These are phyloP conservation scores for Oryza brachyantha DNA, from an alignment of 176 grass and related monocot species.

Conservation along the genomic window DNA sequence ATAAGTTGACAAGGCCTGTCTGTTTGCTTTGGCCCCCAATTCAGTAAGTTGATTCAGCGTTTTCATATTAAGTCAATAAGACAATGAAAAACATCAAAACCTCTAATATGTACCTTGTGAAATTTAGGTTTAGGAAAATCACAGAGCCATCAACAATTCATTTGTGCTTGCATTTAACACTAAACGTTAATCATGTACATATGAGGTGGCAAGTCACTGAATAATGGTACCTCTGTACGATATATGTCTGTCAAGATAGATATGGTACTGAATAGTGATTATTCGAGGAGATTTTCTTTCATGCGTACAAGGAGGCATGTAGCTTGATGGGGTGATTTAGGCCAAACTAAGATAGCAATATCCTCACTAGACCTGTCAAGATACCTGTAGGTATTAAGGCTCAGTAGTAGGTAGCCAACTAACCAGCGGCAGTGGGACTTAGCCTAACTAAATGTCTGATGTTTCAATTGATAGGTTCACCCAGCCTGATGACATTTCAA, in stretches of 20 bases:
- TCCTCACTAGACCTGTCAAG: not conserved
- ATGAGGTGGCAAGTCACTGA: not conserved
- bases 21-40: not conserved
- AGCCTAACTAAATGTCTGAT: not conserved
- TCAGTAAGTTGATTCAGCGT: not conserved
- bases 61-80: not conserved
- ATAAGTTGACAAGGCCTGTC: constrained; percentile 14
- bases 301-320: not conserved
- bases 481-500: not conserved
- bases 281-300: not conserved
- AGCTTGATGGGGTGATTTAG: not conserved
- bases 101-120: not conserved
- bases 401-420: not conserved
- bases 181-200: not conserved
- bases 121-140: not conserved
- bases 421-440: not conserved
- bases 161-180: not conserved
- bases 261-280: not conserved
- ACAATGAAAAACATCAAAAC: not conserved
- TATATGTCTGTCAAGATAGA: not conserved
- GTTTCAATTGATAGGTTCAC: not conserved
- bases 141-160: not conserved
- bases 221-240: not conserved
- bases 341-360: not conserved
- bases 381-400: not conserved